Evolutionary conservation across 1,284 basidiomycete species (phyloP), one percentile per base, ranked within the genome.

Genomic region (Tetrapyrgos nigripes): DNA sequence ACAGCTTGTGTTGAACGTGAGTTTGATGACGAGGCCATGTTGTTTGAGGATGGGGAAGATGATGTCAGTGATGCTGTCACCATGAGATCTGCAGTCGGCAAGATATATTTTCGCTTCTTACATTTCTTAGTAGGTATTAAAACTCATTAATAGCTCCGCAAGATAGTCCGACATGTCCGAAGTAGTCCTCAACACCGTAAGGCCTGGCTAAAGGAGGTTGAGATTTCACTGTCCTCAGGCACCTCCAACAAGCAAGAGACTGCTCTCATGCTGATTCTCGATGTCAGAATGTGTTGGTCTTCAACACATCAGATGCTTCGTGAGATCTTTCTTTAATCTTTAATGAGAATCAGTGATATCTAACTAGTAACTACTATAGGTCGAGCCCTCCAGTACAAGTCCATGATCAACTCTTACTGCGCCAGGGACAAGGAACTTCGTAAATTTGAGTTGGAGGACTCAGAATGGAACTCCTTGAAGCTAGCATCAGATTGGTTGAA

Each of bases 321-420:
- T 64, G 11, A 62, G 67, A n/a, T n/a, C n/a, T n/a, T n/a, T n/a
- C n/a, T 52, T 61, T 65, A 24, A 70, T 70, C 66, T 53, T 71
- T 9, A 24, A 13, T 24, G 19, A 13, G 14, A 14, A 9, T 24
- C 14, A 23, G 21, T 48, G 21, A 27, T 48, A 23, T 26, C 26
- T 13, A 23, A 14, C 8, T 4, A 23, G 17, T 48, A 21, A 35
- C n/a, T 52, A 14, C 51, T n/a, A 43, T n/a, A 70, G 70, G 62
- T 11, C 62, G 64, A 24, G 68, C 68, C 6, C 40, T 69, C 1
- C 47, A 61, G 26, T 67, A 62, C 45, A 44, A 54, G 13, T 19
- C 46, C 3, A 57, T 43, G 1, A 60, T 70, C n/a, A 57, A 65
- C 27, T 35, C 17, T 21, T 71, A 51, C 37, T 58, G 64, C 37